These are phyloP conservation scores for Saxispiralis lemnorum DNA, from an alignment of 495 filamentous ascomycete genomes.

Conservation along the genomic window DNA sequence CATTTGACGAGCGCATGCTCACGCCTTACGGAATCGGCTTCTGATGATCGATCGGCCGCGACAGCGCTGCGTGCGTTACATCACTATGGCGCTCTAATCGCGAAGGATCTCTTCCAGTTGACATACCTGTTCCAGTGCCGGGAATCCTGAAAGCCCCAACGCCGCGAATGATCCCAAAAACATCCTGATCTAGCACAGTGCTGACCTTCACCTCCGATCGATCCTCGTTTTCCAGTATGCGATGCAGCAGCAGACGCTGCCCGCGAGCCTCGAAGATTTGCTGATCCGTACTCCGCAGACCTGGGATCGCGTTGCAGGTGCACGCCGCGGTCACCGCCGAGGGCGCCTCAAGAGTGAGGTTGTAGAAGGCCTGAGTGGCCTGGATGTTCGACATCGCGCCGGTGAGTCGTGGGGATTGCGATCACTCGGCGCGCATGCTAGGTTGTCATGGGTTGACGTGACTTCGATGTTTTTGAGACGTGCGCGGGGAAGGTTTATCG, in stretches of 20 bases:
- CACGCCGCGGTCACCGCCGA: constrained; percentile 78
- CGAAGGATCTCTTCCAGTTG: background rate
- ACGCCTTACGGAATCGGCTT: no score
- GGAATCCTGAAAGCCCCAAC: constrained; percentile 78
- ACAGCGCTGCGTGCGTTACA: constrained; percentile 15
- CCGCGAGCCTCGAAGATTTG: constrained; percentile 91
- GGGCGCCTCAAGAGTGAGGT: constrained; percentile 79
- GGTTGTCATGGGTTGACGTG: no score
- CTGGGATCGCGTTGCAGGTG: constrained; percentile 57
- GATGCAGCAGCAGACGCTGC: constrained; percentile 70
- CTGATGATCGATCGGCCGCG: no score
- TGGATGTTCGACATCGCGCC: constrained; percentile 74
- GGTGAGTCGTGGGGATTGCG: constrained; percentile 11
- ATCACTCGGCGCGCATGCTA: background rate
- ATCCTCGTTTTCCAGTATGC: constrained; percentile 40
- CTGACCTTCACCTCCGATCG: constrained; percentile 68
- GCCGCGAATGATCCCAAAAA: constrained; percentile 83
- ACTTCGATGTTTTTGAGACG: background rate
- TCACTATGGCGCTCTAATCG: constrained; percentile 36
- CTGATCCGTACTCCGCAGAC: constrained; percentile 77
- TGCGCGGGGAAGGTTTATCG: no score
- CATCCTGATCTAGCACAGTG: constrained; percentile 73
- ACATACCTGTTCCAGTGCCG: constrained; percentile 92
- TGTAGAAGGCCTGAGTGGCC: constrained; percentile 38
- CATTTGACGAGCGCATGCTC: background rate